Evolutionary conservation across 176 grass and related monocot species (phyloP).

Genomic region (Olyra latifolia): DNA sequence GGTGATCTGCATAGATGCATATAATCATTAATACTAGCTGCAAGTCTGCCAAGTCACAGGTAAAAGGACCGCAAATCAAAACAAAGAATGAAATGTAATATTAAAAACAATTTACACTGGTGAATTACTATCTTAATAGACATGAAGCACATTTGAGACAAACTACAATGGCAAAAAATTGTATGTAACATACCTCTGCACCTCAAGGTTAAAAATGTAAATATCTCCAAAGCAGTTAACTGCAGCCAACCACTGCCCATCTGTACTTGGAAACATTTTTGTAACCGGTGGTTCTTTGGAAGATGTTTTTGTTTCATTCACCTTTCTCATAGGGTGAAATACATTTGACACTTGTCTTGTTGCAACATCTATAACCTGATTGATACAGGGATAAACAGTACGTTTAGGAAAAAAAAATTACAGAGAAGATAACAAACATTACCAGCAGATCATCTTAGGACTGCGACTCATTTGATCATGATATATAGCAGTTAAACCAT

Average conservation of each 20-base stretch:
- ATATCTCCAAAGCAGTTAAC: slow-evolving; percentile 87
- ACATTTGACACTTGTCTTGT: slow-evolving; percentile 43
- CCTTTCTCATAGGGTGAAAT: slow-evolving; percentile 70
- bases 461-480: neutral
- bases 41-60: neutral
- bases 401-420: neutral
- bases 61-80: slow-evolving; percentile 4
- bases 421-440: neutral
- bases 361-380: slow-evolving; percentile 70
- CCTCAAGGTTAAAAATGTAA: slow-evolving; percentile 91
- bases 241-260: slow-evolving; percentile 93
- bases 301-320: slow-evolving; percentile 35
- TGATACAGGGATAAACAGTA: slow-evolving; percentile 1
- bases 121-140: slow-evolving; percentile 17
- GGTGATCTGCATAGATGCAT: neutral
- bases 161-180: neutral
- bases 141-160: neutral
- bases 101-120: slow-evolving; percentile 2
- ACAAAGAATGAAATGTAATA: neutral
- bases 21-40: neutral
- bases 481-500: neutral
- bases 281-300: slow-evolving; percentile 74
- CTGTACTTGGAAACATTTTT: slow-evolving; percentile 86
- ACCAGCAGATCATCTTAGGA: neutral
- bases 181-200: slow-evolving; percentile 60